Conservation (phyloP, 176 grass and related monocot species). For the Saccharum spontaneum region DNA sequence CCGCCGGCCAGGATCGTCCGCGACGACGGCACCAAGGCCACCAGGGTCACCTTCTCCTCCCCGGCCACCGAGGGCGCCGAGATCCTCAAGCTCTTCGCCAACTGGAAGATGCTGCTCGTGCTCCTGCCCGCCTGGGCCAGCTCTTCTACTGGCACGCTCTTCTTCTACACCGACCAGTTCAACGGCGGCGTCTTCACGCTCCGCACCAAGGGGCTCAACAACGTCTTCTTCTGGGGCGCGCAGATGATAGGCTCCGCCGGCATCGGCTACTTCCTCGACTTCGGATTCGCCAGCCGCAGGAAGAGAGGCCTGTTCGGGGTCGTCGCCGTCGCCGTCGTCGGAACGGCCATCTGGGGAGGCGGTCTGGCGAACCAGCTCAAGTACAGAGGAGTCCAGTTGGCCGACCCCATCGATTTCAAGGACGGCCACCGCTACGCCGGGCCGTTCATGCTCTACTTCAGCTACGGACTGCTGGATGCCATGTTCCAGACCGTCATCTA, state of each 20-base stretch:
- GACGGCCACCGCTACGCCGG: slow-evolving; percentile 43
- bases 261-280: slow-evolving; percentile 80
- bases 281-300: slow-evolving; percentile 65
- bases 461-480: slow-evolving; percentile 84
- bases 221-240: slow-evolving; percentile 95
- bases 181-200: slow-evolving; percentile 77
- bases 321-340: slow-evolving; percentile 45
- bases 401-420: slow-evolving; percentile 68
- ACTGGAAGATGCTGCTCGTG: slow-evolving; percentile 92
- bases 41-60: slow-evolving; percentile 51
- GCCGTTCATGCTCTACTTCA: slow-evolving; percentile 80
- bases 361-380: slow-evolving; percentile 68
- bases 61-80: slow-evolving; percentile 47
- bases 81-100: slow-evolving; percentile 66
- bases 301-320: slow-evolving; percentile 53
- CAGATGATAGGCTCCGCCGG: slow-evolving; percentile 79
- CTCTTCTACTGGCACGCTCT: too few relatives aligned
- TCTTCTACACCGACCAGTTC: slow-evolving; percentile 98
- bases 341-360: slow-evolving; percentile 84
- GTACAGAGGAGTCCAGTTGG: background rate
- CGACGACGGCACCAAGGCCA: slow-evolving; percentile 64
- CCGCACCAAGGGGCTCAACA: slow-evolving; percentile 80
- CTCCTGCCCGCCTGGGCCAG: slow-evolving; percentile 75
- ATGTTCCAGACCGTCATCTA: slow-evolving; percentile 98
- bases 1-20: slow-evolving; percentile 60